Evolutionary conservation across 2,329 filamentous ascomycete genomes (phyloP).

Genomic region (Curvularia eragrostidis): DNA sequence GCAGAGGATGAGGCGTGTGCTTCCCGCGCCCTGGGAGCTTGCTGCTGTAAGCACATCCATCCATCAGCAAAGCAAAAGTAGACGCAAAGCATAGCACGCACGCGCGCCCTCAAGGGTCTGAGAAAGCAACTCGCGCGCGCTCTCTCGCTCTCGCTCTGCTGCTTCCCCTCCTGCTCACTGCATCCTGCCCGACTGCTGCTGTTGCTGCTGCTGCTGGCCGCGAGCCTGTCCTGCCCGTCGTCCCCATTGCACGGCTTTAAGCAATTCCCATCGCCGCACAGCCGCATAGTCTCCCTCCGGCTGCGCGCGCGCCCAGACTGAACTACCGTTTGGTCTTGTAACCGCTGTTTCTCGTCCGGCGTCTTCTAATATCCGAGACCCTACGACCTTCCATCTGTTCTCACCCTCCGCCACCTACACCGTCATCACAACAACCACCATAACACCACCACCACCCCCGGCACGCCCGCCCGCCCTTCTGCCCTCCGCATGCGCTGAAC

Average conservation of each 20-base stretch:
- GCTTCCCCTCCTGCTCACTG: constrained; percentile 9
- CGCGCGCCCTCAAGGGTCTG: background rate
- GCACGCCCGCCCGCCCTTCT: background rate
- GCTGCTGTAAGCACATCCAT: constrained; percentile 20
- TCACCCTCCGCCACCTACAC: constrained; percentile 17
- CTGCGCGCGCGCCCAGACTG: constrained; percentile 16
- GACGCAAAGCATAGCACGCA: constrained; percentile 1
- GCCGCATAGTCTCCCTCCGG: constrained; percentile 17
- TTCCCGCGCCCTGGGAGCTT: constrained; percentile 11
- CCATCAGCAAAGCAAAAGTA: constrained; percentile 10
- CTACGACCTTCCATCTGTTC: constrained; percentile 19
- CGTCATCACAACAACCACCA: constrained; percentile 16
- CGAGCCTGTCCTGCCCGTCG: constrained; percentile 2
- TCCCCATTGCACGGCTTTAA: constrained; percentile 15
- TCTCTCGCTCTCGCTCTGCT: constrained; percentile 5
- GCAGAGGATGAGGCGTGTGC: constrained; percentile 16
- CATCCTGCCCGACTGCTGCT: background rate
- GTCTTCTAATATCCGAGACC: constrained; percentile 18
- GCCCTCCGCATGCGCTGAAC: constrained; percentile 15
- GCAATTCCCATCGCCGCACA: constrained; percentile 9
- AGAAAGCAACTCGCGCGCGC: constrained; percentile 3
- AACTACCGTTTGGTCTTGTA: constrained; percentile 17
- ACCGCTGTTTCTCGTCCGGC: constrained; percentile 20
- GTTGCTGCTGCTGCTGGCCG: constrained; percentile 4
- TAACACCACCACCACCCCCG: constrained; percentile 26